phyloP scores from a whole-genome alignment of 345 rosid genomes.

The Sisymbrium irio region DNA sequence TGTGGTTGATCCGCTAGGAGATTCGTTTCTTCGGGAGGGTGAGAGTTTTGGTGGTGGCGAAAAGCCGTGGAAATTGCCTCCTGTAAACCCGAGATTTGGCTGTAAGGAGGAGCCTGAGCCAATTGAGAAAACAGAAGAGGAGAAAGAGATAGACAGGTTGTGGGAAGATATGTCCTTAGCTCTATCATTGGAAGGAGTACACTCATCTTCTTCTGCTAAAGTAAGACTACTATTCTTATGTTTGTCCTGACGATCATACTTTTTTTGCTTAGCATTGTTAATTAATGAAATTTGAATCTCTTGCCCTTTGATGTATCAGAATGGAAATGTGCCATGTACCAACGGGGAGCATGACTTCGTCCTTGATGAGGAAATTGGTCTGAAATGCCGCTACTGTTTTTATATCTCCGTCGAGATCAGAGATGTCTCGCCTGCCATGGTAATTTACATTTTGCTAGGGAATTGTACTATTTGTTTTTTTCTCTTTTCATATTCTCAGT shows the following conservation, averaged over 20 bases:
- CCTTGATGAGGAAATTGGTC: constrained; percentile 58
- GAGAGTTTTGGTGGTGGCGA: background rate
- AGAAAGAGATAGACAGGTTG: constrained; percentile 44
- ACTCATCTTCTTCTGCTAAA: constrained; percentile 16
- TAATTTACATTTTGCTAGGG: constrained; percentile 22
- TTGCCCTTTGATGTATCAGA: constrained; percentile 31
- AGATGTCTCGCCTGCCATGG: constrained; percentile 45
- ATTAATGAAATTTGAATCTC: background rate
- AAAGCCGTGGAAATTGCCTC: constrained; percentile 17
- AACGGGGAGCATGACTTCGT: constrained; percentile 45
- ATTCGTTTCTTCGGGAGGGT: background rate
- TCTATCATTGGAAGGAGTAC: constrained; percentile 29
- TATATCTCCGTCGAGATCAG: constrained; percentile 45
- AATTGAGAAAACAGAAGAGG: constrained; percentile 46
- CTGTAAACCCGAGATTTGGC: constrained; percentile 43
- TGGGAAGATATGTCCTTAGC: constrained; percentile 59
- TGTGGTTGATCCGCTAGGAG: background rate
- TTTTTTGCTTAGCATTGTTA: background rate
- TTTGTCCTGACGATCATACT: background rate
- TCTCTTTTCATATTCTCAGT: background rate
- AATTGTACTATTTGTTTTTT: background rate
- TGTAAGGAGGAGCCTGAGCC: constrained; percentile 35
- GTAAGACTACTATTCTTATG: constrained; percentile 31
- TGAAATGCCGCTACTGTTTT: constrained; percentile 46
- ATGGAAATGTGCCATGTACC: constrained; percentile 31